phyloP scores from a whole-genome alignment of 192 early-diverging fungal genomes.

The Glomus cerebriforme region DNA sequence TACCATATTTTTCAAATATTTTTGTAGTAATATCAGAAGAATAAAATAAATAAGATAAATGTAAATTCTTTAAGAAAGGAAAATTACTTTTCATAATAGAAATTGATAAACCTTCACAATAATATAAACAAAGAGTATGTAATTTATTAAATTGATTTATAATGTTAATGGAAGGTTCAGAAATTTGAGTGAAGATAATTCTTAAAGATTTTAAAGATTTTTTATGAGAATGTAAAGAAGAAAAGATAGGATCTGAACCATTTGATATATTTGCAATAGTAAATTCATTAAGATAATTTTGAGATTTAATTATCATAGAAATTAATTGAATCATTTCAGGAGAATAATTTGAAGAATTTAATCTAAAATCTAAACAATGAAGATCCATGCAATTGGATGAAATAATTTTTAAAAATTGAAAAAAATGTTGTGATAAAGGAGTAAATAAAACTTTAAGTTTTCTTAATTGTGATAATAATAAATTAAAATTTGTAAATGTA shows the following conservation, averaged over 20 bases:
- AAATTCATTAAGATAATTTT: neutral
- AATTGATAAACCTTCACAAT: neutral
- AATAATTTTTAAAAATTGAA: neutral
- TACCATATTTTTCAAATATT: neutral
- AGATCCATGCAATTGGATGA: neutral
- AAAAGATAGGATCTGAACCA: neutral
- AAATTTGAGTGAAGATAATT: neutral
- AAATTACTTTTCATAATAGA: neutral
- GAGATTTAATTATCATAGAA: neutral
- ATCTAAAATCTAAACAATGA: neutral
- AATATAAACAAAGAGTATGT: neutral
- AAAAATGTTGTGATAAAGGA: neutral
- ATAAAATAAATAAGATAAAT: neutral
- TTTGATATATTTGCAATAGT: neutral
- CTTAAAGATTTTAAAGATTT: neutral
- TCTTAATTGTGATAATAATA: neutral
- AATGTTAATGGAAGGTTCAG: neutral
- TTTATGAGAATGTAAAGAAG: neutral
- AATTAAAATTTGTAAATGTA: neutral
- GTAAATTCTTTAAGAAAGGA: neutral
- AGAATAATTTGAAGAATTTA: neutral
- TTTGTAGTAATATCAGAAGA: neutral
- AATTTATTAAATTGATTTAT: slow-evolving; percentile 1
- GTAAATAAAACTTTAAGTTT: neutral
- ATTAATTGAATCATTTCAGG: neutral